Evolutionary conservation across 2,329 filamentous ascomycete genomes (phyloP), one percentile per base, ranked within the genome.

Genomic region (Hirsutella rhossiliensis): DNA sequence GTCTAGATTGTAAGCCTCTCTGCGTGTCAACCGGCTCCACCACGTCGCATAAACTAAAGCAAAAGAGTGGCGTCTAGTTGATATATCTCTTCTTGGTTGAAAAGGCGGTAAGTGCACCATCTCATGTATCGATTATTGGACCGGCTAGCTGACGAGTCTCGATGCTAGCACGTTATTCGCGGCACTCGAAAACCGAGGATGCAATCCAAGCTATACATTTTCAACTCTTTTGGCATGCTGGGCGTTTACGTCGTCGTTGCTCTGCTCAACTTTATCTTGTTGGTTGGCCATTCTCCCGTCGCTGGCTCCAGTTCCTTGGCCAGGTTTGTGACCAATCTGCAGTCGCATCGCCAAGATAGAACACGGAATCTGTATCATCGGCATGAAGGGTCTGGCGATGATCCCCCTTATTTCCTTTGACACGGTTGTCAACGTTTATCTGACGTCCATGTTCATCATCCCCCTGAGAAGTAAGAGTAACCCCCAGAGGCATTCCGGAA

Each of bases 81-180:
- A 76, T 81, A 17, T 82, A 82, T 52, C 65, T 76, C 23, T 82
- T 82, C 54, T 62, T 82, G 2, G 76, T 78, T 1, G 79, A 82
- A 55, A 78, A 78, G 58, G 76, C 73, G 38, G 75, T 77, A 60
- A 56, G 69, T 60, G 13, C 13, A n/a, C 13, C 32, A n/a, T 15
- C 7, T 30, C 32, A n/a, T n/a, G 17, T 7, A 6, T 34, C 6
- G 4, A 13, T 2, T 5, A n/a, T 12, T 15, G 30, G 5, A 34
- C 48, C 54, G 13, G 52, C 15, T 17, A 20, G 34, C 47, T 43
- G 23, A 28, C 18, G 13, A 11, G 6, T 38, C 37, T 11, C 5
- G 7, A 15, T 34, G 32, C 32, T 36, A 77, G 71, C 73, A 76
- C 50, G 76, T 81, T 40, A 74, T 82, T 42, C 69, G 75, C 42